Conservation (phyloP, 1,139 yeast genomes). For the Debaryomycetaceae sp. region DNA sequence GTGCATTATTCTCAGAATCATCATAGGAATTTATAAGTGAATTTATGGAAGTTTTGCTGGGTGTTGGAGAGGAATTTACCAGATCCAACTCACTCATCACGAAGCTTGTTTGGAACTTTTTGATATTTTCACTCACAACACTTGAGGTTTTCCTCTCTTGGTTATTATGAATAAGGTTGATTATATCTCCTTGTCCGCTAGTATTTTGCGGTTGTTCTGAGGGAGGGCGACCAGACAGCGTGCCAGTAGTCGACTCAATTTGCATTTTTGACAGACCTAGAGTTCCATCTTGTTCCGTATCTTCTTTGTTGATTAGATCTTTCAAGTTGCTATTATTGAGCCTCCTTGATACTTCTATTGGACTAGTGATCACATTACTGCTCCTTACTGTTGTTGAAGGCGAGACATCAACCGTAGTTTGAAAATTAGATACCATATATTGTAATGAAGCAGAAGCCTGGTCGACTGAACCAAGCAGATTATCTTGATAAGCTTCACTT, state of each 20-base stretch:
- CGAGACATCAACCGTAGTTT: constrained; percentile 20
- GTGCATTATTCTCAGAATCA: constrained; percentile 13
- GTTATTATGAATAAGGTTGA: neutral
- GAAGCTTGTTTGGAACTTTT: constrained; percentile 32
- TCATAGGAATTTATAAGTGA: constrained; percentile 37
- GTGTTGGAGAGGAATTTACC: constrained; percentile 3
- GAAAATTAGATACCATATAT: constrained; percentile 21
- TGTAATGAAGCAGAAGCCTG: constrained; percentile 9
- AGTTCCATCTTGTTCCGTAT: neutral
- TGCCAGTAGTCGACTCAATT: neutral
- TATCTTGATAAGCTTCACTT: neutral
- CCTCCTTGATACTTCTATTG: neutral
- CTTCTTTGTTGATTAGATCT: neutral
- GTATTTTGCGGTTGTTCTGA: neutral
- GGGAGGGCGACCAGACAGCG: neutral
- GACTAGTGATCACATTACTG: constrained; percentile 1
- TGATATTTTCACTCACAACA: constrained; percentile 21
- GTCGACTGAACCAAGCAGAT: constrained; percentile 1
- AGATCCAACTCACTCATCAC: constrained; percentile 9
- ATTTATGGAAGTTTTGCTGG: constrained; percentile 33
- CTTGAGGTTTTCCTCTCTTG: neutral
- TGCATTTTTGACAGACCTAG: neutral
- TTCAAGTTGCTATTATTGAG: neutral
- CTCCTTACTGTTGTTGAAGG: constrained; percentile 9
- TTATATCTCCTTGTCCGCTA: neutral